Base-by-base conservation (phyloP, 192 early-diverging fungal species). In the Hyaloraphidium curvatum region DNA sequence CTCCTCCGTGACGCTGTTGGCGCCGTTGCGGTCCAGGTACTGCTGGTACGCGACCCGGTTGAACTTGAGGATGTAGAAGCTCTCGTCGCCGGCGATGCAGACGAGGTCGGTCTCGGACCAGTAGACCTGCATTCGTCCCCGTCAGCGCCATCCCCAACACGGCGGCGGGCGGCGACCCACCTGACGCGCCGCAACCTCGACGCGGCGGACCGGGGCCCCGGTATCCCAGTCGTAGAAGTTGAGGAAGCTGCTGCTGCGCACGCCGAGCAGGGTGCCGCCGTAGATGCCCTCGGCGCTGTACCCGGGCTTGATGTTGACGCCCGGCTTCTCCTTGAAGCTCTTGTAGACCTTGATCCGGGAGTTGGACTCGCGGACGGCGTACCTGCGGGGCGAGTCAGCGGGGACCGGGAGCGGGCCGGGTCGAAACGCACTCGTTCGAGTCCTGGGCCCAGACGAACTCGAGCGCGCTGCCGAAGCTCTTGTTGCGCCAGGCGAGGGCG, bases 171-270 rank as follows among this genome's bases (percentile, higher is more conserved):
- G n/a, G n/a, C n/a, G n/a, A n/a, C n/a, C n/a, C n/a, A n/a, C n/a
- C n/a, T n/a, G n/a, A n/a, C n/a, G n/a, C n/a, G n/a, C n/a, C n/a
- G n/a, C n/a, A n/a, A 90, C 87, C 53, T 97, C 95, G 52, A 99
- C 89, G 39, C 91, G 80, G 29, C 95, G 88, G 25, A 93, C 88
- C 31, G 83, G 66, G 2, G 72, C 65, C 29, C 91, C 90, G 19
- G 84, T 86, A 43, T 97, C 91, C 95, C 95, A 99, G 69, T 99
- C 95, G 55, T 94, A 93, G 39, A 99, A 85, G 63, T 86, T 90
- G 48, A 99, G 66, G 63, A 89, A 91, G 58, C 77, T 77, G 53
- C 81, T 77, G 13, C 71, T 61, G 40, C 83, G 73, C 40, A 97
- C 81, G 52, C 90, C 89, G 16, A 99, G 77, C 52, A 97, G 70